A percentile compares a stretch with the other conserved stretches of the same genome.
These are phyloP conservation scores for Cryptococcus hybrid DNA, from an alignment of 1,284 basidiomycete species.

Conservation along the genomic window DNA sequence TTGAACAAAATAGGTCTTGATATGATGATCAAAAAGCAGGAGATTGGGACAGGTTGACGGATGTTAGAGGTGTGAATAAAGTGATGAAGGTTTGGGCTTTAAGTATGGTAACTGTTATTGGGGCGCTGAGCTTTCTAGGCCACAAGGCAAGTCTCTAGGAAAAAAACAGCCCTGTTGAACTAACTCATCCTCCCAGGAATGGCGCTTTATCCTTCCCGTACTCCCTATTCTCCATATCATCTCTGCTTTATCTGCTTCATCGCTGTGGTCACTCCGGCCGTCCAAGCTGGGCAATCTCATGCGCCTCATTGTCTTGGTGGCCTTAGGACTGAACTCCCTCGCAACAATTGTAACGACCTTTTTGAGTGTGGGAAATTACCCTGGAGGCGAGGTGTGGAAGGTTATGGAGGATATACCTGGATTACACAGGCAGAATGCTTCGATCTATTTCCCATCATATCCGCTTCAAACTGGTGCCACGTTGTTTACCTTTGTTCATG, in stretches of 20 bases:
- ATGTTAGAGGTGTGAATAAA: constrained; percentile 2
- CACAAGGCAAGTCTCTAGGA: constrained; percentile 58
- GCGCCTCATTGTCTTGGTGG: constrained; percentile 49
- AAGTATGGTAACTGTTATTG: constrained; percentile 61
- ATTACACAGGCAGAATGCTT: not conserved
- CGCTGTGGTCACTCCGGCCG: constrained; percentile 10
- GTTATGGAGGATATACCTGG: constrained; percentile 57
- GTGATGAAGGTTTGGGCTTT: constrained; percentile 31
- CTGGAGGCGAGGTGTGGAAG: constrained; percentile 75
- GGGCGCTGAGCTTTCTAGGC: constrained; percentile 68
- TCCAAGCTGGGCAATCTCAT: constrained; percentile 14
- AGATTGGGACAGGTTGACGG: not conserved
- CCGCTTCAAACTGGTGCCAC: constrained; percentile 78
- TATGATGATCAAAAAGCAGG: not conserved
- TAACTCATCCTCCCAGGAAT: constrained; percentile 56
- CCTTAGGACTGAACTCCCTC: constrained; percentile 56
- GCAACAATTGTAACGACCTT: constrained; percentile 58
- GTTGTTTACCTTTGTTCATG: constrained; percentile 73
- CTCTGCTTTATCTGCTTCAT: constrained; percentile 61
- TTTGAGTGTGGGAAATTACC: constrained; percentile 77
- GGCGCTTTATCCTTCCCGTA: constrained; percentile 90
- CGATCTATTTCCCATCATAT: constrained; percentile 41
- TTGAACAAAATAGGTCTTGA: not conserved
- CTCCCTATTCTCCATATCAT: constrained; percentile 79
- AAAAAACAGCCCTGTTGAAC: constrained; percentile 1